Base-by-base conservation (phyloP, 192 early-diverging fungal genomes). In the Backusella circina region DNA sequence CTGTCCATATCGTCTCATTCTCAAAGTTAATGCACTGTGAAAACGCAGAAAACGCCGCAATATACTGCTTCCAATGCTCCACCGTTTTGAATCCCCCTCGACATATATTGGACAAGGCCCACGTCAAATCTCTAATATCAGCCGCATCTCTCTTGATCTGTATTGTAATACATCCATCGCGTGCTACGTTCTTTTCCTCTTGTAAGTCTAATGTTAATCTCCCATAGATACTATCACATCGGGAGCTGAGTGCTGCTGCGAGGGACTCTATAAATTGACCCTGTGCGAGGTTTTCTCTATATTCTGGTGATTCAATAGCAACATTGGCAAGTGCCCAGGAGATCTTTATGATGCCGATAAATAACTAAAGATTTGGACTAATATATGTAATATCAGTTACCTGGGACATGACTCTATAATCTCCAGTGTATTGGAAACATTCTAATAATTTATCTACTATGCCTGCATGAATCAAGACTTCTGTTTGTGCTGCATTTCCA, bases 91-190 rank as follows among this genome's bases (percentile, higher is more conserved):
- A 80, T 7, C 79, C 79, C 38, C 75, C 75, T 69, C 79, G 37
- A 72, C 79, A 80, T 31, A 80, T 80, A 61, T 80, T 80, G 7
- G 79, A 70, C 61, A 80, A 21, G 1, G 79, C 47, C 79, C 79
- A 80, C 13, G 69, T 70, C 6, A 80, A 70, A 30, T 71, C 75
- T 12, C 74, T 35, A 6, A 72, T 64, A 31, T 80, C 75, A 23
- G 50, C 70, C n/a, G 65, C 47, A 15, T 66, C 71, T 7, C 65
- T 47, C 18, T 74, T 68, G n/a, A 47, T 44, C 16, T 57, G n/a
- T 18, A 72, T 72, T 16, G 50, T 54, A 28, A 68, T 69, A 26
- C 16, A 36, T 9, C 57, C 35, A 57, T 66, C 28, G 10, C 37
- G 39, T 6, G 50, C n/a, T 0, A 26, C 6, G 30, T n/a, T 70